phyloP scores from a whole-genome alignment of 2,329 filamentous ascomycete genomes.

The Aspergillus quadrilineatus region DNA sequence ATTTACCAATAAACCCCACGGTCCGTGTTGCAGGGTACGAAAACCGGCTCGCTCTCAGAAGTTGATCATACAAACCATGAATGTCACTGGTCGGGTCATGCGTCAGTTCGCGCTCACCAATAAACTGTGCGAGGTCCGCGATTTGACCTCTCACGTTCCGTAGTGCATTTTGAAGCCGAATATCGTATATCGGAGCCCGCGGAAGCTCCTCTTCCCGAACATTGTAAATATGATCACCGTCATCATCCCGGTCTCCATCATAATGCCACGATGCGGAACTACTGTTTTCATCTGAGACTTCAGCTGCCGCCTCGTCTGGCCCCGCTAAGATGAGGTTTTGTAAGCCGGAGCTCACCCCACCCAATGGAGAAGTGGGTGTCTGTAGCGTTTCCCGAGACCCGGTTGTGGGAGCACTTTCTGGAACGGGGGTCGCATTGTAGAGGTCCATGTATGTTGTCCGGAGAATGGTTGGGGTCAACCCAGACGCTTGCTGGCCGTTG shows the following conservation, averaged over 20 bases:
- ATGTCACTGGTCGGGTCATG: not conserved
- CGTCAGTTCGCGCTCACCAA: not conserved
- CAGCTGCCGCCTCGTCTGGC: too few relatives aligned
- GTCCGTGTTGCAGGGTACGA: constrained; percentile 6
- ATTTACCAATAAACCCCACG: constrained; percentile 10
- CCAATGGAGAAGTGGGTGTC: too few relatives aligned
- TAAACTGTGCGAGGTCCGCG: not conserved
- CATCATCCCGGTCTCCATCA: not conserved
- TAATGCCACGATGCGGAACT: too few relatives aligned
- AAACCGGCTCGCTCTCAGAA: not conserved
- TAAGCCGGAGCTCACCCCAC: too few relatives aligned
- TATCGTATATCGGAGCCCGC: constrained; percentile 20
- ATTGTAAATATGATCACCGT: constrained; percentile 6
- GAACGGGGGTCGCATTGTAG: too few relatives aligned
- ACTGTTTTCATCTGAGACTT: too few relatives aligned
- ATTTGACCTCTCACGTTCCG: constrained; percentile 1
- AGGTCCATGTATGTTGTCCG: too few relatives aligned
- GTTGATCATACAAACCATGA: not conserved
- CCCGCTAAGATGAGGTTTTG: too few relatives aligned
- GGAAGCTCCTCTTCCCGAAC: constrained; percentile 18
- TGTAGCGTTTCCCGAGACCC: too few relatives aligned
- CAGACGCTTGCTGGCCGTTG: too few relatives aligned
- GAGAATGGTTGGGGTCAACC: too few relatives aligned
- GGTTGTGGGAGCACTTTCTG: too few relatives aligned
- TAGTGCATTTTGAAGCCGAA: not conserved